Conservation (phyloP, 768 basidiomycete species). For the Pleurotus platypus region DNA sequence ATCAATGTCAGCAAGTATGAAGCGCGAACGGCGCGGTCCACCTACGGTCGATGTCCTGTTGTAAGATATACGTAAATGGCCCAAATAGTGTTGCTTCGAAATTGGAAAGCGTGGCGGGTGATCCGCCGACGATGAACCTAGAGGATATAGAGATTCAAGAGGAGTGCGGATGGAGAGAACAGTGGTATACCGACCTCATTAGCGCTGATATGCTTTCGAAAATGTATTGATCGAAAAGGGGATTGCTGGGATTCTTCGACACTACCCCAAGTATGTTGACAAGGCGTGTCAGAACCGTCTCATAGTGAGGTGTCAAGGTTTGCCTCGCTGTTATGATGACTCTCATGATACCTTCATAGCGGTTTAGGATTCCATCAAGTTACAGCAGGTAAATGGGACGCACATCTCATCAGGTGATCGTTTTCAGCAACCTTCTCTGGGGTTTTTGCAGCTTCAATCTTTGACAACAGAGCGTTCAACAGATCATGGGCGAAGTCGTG, state of each 20-base stretch:
- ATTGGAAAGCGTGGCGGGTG: slow-evolving; percentile 57
- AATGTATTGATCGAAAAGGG: slow-evolving; percentile 95
- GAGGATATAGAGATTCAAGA: not conserved
- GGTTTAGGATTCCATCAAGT: slow-evolving; percentile 8
- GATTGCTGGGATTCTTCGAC: slow-evolving; percentile 96
- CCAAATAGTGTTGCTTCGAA: slow-evolving; percentile 85
- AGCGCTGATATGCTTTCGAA: slow-evolving; percentile 96
- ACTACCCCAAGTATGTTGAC: slow-evolving; percentile 84
- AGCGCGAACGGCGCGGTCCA: not conserved
- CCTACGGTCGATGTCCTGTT: slow-evolving; percentile 91
- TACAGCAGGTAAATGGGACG: slow-evolving; percentile 17
- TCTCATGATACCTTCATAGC: slow-evolving; percentile 78
- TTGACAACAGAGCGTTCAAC: slow-evolving; percentile 66
- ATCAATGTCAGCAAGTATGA: not conserved
- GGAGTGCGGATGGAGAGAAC: too few species aligned
- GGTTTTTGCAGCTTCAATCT: slow-evolving; percentile 74
- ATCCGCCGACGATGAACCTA: slow-evolving; percentile 79
- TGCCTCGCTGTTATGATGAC: slow-evolving; percentile 88
- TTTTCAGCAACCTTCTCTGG: slow-evolving; percentile 96
- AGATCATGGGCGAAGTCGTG: slow-evolving; percentile 77
- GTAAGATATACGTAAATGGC: slow-evolving; percentile 83
- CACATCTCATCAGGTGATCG: slow-evolving; percentile 97
- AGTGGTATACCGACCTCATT: slow-evolving; percentile 56
- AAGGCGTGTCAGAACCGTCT: slow-evolving; percentile 64
- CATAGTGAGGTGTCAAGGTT: slow-evolving; percentile 64